Base-by-base conservation (phyloP, 495 filamentous ascomycete genomes). In the Penicillium maclennaniae region DNA sequence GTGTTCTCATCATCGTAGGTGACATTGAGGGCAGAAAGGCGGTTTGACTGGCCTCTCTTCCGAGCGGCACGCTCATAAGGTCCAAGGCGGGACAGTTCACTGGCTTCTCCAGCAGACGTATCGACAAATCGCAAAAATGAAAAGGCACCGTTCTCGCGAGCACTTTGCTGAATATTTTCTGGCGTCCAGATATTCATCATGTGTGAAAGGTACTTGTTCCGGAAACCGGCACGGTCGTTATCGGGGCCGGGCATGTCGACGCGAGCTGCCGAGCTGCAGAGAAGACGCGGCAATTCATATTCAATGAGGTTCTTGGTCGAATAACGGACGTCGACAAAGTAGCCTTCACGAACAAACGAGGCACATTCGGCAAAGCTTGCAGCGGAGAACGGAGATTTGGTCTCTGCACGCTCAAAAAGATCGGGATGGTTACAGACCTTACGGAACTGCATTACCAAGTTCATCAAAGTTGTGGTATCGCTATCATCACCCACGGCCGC, bases 391-490 rank as follows among this genome's bases (percentile, higher is more conserved):
- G 92, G 91, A 15, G 92, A 96, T 17, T 82, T 83, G 17, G 87
- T 95, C 51, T 97, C 93, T 15, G 92, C 91, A 40, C 95, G 84
- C 68, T 99, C 92, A 54, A 97, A 97, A 19, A 98, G 75, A 73
- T 98, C 93, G 3, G 93, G 93, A 68, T 98, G 93, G 62, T 98
- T 98, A 76, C 93, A 98, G 47, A 98, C 95, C 75, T 98, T 98
- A 49, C 93, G 85, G 82, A 98, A 98, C 71, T 98, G 95, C 93
- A 98, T 98, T 50, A 98, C 93, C 55, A 98, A 78, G 67, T 97
- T 98, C 93, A 98, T 98, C 63, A 99, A 67, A 16, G 92, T 99
- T 14, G 90, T 90, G 25, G 89, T 92, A 61, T 97, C 95, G 57
- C 89, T 84, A 37, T 99, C 93, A 62, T 96, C 92, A 28, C 95